Percentiles rank a stretch among this genome's conserved stretches.
These are phyloP conservation scores for Mortierella sp. DNA, from an alignment of 371 early-diverging fungal genomes.

Conservation along the genomic window DNA sequence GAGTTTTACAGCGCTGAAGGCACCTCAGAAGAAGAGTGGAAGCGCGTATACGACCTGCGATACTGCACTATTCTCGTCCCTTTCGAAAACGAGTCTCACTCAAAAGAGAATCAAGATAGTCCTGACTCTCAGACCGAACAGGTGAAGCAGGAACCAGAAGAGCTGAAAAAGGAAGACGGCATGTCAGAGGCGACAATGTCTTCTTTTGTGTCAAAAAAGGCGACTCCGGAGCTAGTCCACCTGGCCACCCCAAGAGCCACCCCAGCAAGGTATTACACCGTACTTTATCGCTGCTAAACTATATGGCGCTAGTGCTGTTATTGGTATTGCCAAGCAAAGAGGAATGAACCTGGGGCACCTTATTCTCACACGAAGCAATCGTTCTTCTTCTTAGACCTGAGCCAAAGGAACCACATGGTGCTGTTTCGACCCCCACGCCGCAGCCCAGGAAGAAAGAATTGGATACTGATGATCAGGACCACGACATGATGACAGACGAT, in stretches of 20 bases:
- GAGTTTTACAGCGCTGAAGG: conserved; percentile 27
- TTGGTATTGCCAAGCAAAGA: neutral
- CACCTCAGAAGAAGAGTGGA: conserved; percentile 38
- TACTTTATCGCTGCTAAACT: neutral
- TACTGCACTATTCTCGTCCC: conserved; percentile 55
- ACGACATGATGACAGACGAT: conserved; percentile 4
- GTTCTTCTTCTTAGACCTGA: neutral
- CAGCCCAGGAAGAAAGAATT: neutral
- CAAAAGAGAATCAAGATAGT: neutral
- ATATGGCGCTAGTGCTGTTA: neutral
- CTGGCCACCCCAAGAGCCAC: conserved; percentile 7
- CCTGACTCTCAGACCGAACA: neutral
- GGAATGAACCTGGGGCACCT: neutral
- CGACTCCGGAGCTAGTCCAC: neutral
- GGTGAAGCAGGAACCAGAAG: neutral
- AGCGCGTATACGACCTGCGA: conserved; percentile 48
- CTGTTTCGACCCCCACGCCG: neutral
- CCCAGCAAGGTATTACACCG: neutral
- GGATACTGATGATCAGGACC: conserved; percentile 21
- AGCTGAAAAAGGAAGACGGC: neutral
- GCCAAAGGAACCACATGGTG: neutral
- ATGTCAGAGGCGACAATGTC: neutral
- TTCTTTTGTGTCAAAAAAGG: neutral
- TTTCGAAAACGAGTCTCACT: conserved; percentile 12
- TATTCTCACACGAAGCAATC: neutral